phyloP scores from a whole-genome alignment of 495 filamentous ascomycete species.

The Xylaria curta region DNA sequence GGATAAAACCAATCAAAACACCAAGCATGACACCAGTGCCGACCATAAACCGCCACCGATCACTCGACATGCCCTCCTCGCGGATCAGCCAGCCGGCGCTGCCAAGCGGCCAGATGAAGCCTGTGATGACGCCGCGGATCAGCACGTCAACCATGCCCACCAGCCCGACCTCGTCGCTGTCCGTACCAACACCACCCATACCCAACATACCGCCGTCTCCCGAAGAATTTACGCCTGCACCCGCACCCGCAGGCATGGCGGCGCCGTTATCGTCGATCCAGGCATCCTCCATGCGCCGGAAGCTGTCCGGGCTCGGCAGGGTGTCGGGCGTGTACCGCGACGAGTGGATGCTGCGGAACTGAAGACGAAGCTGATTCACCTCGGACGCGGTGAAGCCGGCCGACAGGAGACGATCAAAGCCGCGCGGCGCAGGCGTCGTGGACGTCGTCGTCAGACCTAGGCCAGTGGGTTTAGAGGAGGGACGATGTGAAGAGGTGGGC shows the following conservation, averaged over 20 bases:
- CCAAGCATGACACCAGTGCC: conserved; percentile 73
- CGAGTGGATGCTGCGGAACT: conserved; percentile 82
- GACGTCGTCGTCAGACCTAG: conserved; percentile 20
- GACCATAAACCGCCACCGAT: conserved; percentile 81
- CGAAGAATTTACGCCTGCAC: conserved; percentile 23
- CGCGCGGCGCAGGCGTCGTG: conserved; percentile 69
- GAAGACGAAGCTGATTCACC: conserved; percentile 78
- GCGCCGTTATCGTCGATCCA: conserved; percentile 83
- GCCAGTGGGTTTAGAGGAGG: background rate
- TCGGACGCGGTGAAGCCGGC: conserved; percentile 83
- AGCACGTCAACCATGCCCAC: conserved; percentile 73
- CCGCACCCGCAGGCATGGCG: conserved; percentile 47
- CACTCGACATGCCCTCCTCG: conserved; percentile 88
- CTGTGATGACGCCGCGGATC: conserved; percentile 85
- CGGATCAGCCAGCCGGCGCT: conserved; percentile 82
- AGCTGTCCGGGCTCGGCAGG: conserved; percentile 68
- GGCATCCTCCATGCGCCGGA: conserved; percentile 77
- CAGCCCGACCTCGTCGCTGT: conserved; percentile 57
- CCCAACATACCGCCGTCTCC: conserved; percentile 43
- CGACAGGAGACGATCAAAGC: conserved; percentile 85
- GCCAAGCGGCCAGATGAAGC: conserved; percentile 92
- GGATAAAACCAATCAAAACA: conserved; percentile 49
- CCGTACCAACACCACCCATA: conserved; percentile 45
- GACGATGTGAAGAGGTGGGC: conserved; percentile 17
- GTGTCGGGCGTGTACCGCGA: conserved; percentile 81